Conservation (phyloP, 2,329 filamentous ascomycete genomes). For the Cryphonectria radicalis region DNA sequence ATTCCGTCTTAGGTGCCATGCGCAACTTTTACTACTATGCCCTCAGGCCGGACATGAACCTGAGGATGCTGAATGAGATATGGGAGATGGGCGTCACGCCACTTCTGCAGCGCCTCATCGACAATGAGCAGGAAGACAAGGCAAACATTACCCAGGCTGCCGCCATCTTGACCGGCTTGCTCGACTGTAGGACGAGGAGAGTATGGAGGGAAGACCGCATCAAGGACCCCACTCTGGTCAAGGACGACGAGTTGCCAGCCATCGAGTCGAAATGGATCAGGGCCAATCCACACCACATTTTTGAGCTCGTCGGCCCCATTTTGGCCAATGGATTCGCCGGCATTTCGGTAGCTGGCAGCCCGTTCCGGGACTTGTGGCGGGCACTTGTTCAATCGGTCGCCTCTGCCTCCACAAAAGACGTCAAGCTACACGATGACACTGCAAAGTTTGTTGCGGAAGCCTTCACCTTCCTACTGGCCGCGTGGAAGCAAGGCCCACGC, state of each 20-base stretch:
- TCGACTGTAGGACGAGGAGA: slow-evolving; percentile 61
- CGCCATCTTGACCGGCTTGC: slow-evolving; percentile 72
- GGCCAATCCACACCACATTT: slow-evolving; percentile 67
- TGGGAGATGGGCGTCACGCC: slow-evolving; percentile 78
- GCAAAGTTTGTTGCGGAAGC: slow-evolving; percentile 77
- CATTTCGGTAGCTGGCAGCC: slow-evolving; percentile 63
- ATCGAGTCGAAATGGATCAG: slow-evolving; percentile 89
- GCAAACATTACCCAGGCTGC: slow-evolving; percentile 63
- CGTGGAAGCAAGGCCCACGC: slow-evolving; percentile 64
- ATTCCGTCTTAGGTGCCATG: slow-evolving; percentile 68
- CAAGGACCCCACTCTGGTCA: slow-evolving; percentile 60
- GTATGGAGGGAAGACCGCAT: slow-evolving; percentile 78
- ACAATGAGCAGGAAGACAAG: slow-evolving; percentile 42
- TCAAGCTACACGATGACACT: slow-evolving; percentile 84
- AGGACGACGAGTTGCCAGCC: slow-evolving; percentile 76
- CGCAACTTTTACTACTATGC: slow-evolving; percentile 84
- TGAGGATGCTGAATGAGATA: slow-evolving; percentile 70
- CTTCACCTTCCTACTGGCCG: slow-evolving; percentile 67
- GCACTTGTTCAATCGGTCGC: slow-evolving; percentile 66
- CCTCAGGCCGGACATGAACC: slow-evolving; percentile 70
- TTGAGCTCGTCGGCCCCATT: slow-evolving; percentile 63
- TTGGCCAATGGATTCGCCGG: slow-evolving; percentile 66
- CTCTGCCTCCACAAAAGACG: slow-evolving; percentile 78
- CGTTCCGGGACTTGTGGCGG: slow-evolving; percentile 60
- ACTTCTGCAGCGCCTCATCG: slow-evolving; percentile 63